Conservation (phyloP, 73 alveolate genomes). For the Paramecium primaurelia region DNA sequence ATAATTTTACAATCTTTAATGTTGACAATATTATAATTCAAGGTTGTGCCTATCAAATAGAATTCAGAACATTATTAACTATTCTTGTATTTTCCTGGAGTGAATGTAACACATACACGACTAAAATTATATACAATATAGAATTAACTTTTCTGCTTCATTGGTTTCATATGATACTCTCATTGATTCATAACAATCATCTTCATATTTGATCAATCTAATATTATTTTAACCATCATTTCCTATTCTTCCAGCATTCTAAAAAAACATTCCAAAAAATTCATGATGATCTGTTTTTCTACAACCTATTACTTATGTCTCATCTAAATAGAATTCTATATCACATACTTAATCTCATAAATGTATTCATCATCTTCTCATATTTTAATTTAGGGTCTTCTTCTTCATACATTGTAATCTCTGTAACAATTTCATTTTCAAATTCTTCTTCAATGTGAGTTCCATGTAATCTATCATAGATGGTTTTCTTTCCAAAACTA, state of each 20-base stretch:
- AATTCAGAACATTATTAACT: not conserved
- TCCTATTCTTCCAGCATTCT: constrained; percentile 1
- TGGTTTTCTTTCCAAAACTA: not conserved
- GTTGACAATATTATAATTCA: constrained; percentile 11
- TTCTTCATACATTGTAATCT: not conserved
- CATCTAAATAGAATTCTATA: not conserved
- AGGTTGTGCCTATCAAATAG: not conserved
- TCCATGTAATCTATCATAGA: not conserved
- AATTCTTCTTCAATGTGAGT: not conserved
- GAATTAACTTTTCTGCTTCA: not conserved
- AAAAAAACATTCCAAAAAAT: not conserved
- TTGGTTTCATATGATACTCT: not conserved
- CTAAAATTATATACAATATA: not conserved
- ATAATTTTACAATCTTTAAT: not conserved
- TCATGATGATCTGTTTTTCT: not conserved
- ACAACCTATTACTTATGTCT: not conserved
- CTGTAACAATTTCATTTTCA: not conserved
- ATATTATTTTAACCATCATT: not conserved
- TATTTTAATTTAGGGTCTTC: not conserved
- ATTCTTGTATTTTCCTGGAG: not conserved
- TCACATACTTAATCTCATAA: not conserved
- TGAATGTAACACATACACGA: not conserved
- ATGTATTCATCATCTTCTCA: not conserved
- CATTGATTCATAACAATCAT: constrained; percentile 21
- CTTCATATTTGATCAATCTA: not conserved